These are phyloP conservation scores for Boeremia lycopersici DNA, from an alignment of 2,329 filamentous ascomycete genomes.

Conservation along the genomic window DNA sequence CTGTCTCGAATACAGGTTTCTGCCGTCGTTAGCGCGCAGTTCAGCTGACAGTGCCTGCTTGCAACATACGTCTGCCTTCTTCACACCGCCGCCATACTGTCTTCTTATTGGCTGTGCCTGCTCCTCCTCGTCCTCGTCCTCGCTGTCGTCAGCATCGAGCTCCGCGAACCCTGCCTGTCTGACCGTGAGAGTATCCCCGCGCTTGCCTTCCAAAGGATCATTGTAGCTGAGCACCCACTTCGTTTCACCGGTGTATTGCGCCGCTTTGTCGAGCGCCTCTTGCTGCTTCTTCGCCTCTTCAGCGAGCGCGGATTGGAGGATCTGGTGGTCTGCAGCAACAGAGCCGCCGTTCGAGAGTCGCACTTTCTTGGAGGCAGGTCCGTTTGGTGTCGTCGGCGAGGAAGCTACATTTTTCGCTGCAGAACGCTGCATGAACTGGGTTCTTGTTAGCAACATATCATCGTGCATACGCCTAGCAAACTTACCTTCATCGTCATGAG, in stretches of 20 bases:
- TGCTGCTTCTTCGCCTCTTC: constrained; percentile 71
- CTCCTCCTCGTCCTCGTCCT: constrained; percentile 44
- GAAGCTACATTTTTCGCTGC: constrained; percentile 63
- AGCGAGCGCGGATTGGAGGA: constrained; percentile 67
- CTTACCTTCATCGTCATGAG: constrained; percentile 84
- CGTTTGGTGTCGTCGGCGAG: constrained; percentile 56
- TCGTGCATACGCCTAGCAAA: neutral
- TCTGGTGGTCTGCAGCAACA: constrained; percentile 58
- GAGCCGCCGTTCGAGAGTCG: constrained; percentile 57
- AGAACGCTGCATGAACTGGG: constrained; percentile 87
- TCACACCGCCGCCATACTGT: constrained; percentile 59
- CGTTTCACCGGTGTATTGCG: constrained; percentile 69
- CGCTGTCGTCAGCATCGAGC: constrained; percentile 52
- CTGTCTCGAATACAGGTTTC: constrained; percentile 28
- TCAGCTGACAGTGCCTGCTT: neutral
- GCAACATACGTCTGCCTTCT: constrained; percentile 30
- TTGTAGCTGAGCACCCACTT: constrained; percentile 74
- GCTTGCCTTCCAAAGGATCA: constrained; percentile 49
- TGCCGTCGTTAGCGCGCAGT: constrained; percentile 23
- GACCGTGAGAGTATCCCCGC: constrained; percentile 54
- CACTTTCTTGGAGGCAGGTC: constrained; percentile 67
- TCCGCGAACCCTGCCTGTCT: constrained; percentile 66
- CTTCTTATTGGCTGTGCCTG: constrained; percentile 46
- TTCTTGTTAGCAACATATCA: constrained; percentile 14
- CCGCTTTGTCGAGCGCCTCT: constrained; percentile 63